Conservation (phyloP, 108 stramenopile species). For the Pseudonitzschia multiseries region DNA sequence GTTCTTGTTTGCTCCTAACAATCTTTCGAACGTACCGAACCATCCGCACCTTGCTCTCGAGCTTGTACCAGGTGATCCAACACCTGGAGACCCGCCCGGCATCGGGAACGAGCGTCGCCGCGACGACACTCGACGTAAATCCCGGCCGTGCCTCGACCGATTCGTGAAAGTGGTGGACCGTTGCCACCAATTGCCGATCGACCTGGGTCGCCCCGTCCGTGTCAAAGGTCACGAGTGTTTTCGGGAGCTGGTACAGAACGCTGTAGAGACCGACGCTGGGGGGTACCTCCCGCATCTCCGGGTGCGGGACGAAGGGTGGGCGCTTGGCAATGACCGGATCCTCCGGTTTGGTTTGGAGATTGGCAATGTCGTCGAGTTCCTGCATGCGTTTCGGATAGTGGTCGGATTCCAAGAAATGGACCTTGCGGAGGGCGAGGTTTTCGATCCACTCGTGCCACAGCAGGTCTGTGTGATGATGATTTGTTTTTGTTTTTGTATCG, state of each 20-base stretch:
- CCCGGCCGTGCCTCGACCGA: slow-evolving; percentile 84
- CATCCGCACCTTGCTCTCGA: slow-evolving; percentile 59
- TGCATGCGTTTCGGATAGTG: slow-evolving; percentile 52
- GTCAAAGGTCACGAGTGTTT: slow-evolving; percentile 1
- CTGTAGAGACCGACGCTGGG: slow-evolving; percentile 72
- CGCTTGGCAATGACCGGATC: slow-evolving; percentile 32
- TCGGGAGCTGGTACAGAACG: slow-evolving; percentile 35
- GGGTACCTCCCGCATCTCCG: slow-evolving; percentile 71
- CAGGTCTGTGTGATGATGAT: slow-evolving; percentile 7
- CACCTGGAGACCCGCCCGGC: slow-evolving; percentile 58
- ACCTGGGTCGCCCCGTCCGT: slow-evolving; percentile 12
- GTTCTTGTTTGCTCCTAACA: slow-evolving; percentile 2
- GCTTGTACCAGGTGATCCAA: slow-evolving; percentile 81
- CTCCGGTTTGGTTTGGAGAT: slow-evolving; percentile 17
- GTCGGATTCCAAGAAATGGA: slow-evolving; percentile 73
- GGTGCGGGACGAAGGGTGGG: slow-evolving; percentile 78
- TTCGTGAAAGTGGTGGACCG: slow-evolving; percentile 73
- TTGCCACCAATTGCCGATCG: slow-evolving; percentile 76
- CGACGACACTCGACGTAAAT: slow-evolving; percentile 76
- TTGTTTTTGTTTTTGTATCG: too few species aligned
- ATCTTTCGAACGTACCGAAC: slow-evolving; percentile 60
- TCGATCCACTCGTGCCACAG: slow-evolving; percentile 48
- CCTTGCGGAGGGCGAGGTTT: slow-evolving; percentile 62
- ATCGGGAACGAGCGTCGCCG: slow-evolving; percentile 79
- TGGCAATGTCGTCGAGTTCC: slow-evolving; percentile 53